Percentiles rank a stretch among this genome's conserved stretches.
Evolutionary conservation across 805 yeast species (phyloP).

Genomic region (Vanderwaltozyma yarrowii): DNA sequence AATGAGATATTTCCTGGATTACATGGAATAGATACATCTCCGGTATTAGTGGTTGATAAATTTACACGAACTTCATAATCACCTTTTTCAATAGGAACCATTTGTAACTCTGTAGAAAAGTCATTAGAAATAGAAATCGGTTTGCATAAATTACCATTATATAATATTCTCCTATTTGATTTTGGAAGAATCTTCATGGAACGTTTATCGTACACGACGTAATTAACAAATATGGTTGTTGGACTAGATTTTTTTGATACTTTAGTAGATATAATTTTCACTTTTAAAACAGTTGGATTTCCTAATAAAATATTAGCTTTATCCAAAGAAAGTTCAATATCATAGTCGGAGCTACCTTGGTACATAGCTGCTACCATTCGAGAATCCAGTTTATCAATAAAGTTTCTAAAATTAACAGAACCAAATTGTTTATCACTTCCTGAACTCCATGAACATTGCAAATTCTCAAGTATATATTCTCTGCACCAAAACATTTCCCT

Average conservation of each 20-base stretch:
- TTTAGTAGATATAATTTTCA: conserved; percentile 6
- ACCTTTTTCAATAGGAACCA: conserved; percentile 66
- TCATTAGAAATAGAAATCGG: conserved; percentile 35
- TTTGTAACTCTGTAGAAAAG: conserved; percentile 34
- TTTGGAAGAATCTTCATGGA: conserved; percentile 16
- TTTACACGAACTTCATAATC: conserved; percentile 65
- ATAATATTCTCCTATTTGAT: conserved; percentile 48
- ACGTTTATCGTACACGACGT: conserved; percentile 17
- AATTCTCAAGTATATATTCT: conserved; percentile 44
- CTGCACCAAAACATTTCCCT: conserved; percentile 76
- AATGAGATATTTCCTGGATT: conserved; percentile 7
- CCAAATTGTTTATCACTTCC: conserved; percentile 11
- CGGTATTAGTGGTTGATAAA: conserved; percentile 4
- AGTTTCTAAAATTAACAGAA: conserved; percentile 19
- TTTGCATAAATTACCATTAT: conserved; percentile 57
- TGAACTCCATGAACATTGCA: conserved; percentile 58
- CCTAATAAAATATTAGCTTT: conserved; percentile 9
- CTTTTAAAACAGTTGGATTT: conserved; percentile 6
- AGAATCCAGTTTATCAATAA: conserved; percentile 18
- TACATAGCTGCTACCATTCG: conserved; percentile 17
- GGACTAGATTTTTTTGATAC: neutral
- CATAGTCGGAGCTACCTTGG: conserved; percentile 12
- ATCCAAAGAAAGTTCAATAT: conserved; percentile 8
- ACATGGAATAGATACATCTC: conserved; percentile 6
- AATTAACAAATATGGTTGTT: conserved; percentile 4